Evolutionary conservation across 1,139 yeast species (phyloP), one percentile per base, ranked within the genome.

Genomic region (Taiozyma sp.): DNA sequence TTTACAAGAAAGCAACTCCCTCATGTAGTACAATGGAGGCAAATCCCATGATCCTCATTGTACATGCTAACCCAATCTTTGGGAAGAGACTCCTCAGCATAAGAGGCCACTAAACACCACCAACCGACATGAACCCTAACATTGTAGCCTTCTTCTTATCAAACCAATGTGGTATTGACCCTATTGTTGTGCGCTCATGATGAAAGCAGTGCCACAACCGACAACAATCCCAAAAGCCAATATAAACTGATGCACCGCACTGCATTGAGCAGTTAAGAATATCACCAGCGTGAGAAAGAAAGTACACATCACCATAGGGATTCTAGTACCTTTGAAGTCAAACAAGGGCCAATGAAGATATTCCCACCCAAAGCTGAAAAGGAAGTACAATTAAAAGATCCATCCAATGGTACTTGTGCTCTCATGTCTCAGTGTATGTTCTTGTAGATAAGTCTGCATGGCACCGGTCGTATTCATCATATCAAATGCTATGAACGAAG

Each of bases 161-260:
- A 58, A 81, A 85, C 81, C 84, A 83, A 59, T 83, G 88, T 26
- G 85, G 76, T 29, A 83, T 69, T 1, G 76, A 78, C 1, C 88
- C 82, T 16, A 83, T 71, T 43, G 79, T 67, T 0, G 88, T 0
- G 88, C 86, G 3, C 79, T 76, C 72, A 81, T 77, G 14, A 82
- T 72, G 47, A 83, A 59, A 6, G 86, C 75, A 6, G 80, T 72
- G 0, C 85, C 85, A 7, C 80, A 51, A 0, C 88, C 89, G 1
- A 81, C 74, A 14, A 77, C 64, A 2, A 81, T 62, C 10, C 85
- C 77, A 63, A 79, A 82, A 5, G 83, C 74, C 19, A 85, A 68
- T 19, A 84, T 71, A 57, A 85, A 83, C 56, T 84, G 88, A 60
- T 74, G 78, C 49, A 81, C 76, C 32, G 70, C 63, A 2, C 65